phyloP scores from a whole-genome alignment of 352 stramenopile species.

The Salisapilia sapeloensis region DNA sequence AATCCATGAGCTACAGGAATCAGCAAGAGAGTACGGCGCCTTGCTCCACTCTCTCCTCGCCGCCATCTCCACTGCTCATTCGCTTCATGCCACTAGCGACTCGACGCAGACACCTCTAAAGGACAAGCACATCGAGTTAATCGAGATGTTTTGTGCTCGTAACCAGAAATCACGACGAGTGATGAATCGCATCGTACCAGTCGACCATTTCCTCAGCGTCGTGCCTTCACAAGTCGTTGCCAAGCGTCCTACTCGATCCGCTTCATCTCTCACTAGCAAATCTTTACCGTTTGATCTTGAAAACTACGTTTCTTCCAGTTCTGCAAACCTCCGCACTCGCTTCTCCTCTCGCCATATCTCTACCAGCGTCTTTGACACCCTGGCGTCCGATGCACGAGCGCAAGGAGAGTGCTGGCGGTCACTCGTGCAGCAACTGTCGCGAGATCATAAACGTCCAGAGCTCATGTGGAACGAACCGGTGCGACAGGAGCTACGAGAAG shows the following conservation, averaged over 20 bases:
- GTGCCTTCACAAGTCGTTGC: conserved; percentile 16
- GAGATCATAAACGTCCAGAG: conserved; percentile 43
- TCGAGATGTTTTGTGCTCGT: conserved; percentile 69
- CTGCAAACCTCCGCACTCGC: no score
- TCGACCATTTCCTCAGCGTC: conserved; percentile 63
- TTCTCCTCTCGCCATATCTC: no score
- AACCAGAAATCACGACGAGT: conserved; percentile 62
- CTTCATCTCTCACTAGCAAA: conserved; percentile 39
- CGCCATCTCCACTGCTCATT: no score
- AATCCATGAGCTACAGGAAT: conserved; percentile 63
- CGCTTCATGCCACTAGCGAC: no score
- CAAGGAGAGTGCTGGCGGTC: conserved; percentile 63
- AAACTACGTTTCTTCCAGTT: conserved; percentile 34
- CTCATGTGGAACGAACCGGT: conserved; percentile 59
- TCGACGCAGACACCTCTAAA: conserved; percentile 7
- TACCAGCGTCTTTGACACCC: conserved; percentile 31
- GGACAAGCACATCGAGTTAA: conserved; percentile 42
- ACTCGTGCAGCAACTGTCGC: conserved; percentile 35
- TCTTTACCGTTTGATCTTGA: conserved; percentile 2
- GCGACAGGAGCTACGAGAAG: conserved; percentile 33
- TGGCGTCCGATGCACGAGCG: conserved; percentile 35
- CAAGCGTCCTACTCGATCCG: no score
- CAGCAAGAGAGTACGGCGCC: conserved; percentile 53
- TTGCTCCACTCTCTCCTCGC: conserved; percentile 55
- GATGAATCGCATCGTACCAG: conserved; percentile 64